Conservation (phyloP, 2,329 filamentous ascomycete genomes). For the Xenoacremonium recifei region DNA sequence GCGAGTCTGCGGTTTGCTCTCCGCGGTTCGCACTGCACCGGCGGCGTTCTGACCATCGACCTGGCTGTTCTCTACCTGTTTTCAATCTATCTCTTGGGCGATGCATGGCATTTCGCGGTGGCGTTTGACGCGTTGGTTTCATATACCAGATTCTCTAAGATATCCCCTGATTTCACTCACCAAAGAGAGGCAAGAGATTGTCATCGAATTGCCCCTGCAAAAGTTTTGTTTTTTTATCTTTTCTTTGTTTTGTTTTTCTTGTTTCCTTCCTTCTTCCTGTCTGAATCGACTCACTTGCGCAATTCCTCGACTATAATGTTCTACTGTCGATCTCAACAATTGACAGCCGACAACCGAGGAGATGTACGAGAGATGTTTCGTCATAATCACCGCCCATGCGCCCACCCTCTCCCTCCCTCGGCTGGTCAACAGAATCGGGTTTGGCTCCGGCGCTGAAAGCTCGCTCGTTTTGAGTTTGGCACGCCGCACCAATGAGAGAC, state of each 20-base stretch:
- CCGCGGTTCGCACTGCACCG: conserved; percentile 6
- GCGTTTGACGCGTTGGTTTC: conserved; percentile 15
- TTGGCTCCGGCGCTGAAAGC: neutral
- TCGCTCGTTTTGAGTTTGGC: neutral
- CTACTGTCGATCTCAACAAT: too few species aligned
- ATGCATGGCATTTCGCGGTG: conserved; percentile 17
- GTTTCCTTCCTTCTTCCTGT: too few species aligned
- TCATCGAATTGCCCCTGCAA: conserved; percentile 9
- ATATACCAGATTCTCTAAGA: conserved; percentile 5
- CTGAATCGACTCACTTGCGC: too few species aligned
- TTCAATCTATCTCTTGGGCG: conserved; percentile 9
- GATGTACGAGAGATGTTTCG: too few species aligned
- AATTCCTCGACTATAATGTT: too few species aligned
- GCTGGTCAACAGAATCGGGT: neutral
- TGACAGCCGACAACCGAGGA: too few species aligned
- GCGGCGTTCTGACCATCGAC: conserved; percentile 5
- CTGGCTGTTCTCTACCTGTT: too few species aligned
- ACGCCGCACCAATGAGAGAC: neutral
- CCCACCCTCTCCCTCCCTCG: neutral
- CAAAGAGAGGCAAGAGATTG: conserved; percentile 14
- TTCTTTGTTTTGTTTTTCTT: too few species aligned
- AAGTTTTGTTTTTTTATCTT: conserved; percentile 5
- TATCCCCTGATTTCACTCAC: conserved; percentile 6
- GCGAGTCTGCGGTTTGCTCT: conserved; percentile 15
- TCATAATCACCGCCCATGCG: neutral